A percentile compares a stretch with the other conserved stretches of the same genome.
Evolutionary conservation across 179 eudicot species (phyloP).

Genomic region (Beta lomatogona): DNA sequence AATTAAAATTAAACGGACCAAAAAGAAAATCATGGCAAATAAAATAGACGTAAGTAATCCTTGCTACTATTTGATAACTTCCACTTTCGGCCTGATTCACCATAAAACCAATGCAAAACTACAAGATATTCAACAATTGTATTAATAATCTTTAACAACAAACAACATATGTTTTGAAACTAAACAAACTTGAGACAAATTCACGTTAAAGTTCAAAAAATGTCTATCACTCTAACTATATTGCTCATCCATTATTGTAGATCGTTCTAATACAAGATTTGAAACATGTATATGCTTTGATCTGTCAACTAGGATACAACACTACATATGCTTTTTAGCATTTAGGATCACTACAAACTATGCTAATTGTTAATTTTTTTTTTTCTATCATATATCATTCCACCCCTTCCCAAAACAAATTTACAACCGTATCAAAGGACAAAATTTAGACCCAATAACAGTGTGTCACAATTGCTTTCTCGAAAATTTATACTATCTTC

Average conservation of each 20-base stretch:
- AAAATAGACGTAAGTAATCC: no score
- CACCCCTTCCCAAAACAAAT: neutral
- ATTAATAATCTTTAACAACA: no score
- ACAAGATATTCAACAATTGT: no score
- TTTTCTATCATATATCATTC: neutral
- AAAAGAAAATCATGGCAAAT: no score
- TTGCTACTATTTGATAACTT: no score
- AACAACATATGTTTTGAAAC: no score
- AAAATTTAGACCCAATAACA: neutral
- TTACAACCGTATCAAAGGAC: constrained; percentile 14
- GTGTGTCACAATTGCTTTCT: neutral
- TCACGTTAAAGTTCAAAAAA: neutral
- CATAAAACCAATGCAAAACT: no score
- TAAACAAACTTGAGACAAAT: neutral
- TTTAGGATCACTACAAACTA: constrained; percentile 1
- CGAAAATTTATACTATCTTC: neutral
- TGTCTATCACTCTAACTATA: neutral
- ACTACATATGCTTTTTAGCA: constrained; percentile 18
- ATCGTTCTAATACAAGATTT: constrained; percentile 2
- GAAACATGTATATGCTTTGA: neutral
- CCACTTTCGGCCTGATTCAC: no score
- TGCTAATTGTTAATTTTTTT: neutral
- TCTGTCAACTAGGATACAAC: neutral
- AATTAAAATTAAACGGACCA: no score
- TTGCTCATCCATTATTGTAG: neutral